Conservation (phyloP, 768 basidiomycete genomes). For the Strobilomyces dryophilus region DNA sequence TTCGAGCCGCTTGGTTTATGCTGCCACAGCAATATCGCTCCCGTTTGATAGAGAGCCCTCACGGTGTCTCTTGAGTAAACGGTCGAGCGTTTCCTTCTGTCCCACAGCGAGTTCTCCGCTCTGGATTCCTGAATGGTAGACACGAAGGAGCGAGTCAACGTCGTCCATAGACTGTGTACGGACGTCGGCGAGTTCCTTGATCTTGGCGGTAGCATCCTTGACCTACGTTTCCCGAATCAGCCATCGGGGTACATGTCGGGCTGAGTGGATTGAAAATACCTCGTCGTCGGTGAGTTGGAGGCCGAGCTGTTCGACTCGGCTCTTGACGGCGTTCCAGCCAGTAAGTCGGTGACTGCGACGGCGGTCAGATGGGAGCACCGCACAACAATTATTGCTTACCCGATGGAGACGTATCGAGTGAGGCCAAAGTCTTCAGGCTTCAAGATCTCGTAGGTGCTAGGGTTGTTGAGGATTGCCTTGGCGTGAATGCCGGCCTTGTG, state of each 20-base stretch:
- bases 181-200: slow-evolving; percentile 98
- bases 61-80: slow-evolving; percentile 77
- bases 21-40: slow-evolving; percentile 1
- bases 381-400: slow-evolving; percentile 38
- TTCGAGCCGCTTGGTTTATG: not conserved
- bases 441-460: slow-evolving; percentile 97
- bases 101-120: slow-evolving; percentile 90
- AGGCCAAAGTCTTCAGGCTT: slow-evolving; percentile 99
- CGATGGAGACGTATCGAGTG: slow-evolving; percentile 96
- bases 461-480: slow-evolving; percentile 99
- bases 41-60: slow-evolving; percentile 23
- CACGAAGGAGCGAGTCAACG: slow-evolving; percentile 92
- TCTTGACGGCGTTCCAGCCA: slow-evolving; percentile 99
- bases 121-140: slow-evolving; percentile 93
- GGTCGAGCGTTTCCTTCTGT: slow-evolving; percentile 89
- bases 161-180: slow-evolving; percentile 99
- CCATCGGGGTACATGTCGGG: not conserved
- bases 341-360: slow-evolving; percentile 78
- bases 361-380: slow-evolving; percentile 3
- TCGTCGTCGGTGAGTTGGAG: slow-evolving; percentile 87
- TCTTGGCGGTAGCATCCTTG: slow-evolving; percentile 98
- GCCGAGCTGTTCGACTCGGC: slow-evolving; percentile 95
- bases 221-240: slow-evolving; percentile 42
- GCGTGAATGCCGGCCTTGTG: slow-evolving; percentile 99
- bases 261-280: slow-evolving; percentile 33